Conservation (phyloP, 78 protist genomes). For the Tieghemostelium lacteum region DNA sequence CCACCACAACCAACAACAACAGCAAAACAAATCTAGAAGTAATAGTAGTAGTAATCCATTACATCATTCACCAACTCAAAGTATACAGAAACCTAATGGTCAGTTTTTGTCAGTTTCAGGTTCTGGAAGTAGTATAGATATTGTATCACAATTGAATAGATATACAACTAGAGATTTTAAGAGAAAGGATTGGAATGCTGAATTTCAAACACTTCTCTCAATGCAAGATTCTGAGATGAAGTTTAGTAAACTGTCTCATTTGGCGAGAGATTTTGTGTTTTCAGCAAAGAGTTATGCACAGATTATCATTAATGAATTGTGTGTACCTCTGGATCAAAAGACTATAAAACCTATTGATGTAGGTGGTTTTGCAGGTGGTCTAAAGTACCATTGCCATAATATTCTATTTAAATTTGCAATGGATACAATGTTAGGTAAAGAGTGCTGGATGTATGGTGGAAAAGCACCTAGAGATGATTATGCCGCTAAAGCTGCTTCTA, state of each 20-base stretch:
- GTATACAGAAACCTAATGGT: background rate
- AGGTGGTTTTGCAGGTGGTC: constrained; percentile 83
- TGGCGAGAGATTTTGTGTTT: constrained; percentile 82
- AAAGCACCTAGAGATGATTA: constrained; percentile 52
- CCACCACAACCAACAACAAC: background rate
- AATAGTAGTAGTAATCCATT: background rate
- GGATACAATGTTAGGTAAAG: constrained; percentile 60
- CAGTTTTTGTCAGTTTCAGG: background rate
- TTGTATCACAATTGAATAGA: constrained; percentile 56
- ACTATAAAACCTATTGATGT: constrained; percentile 69
- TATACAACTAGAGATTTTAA: constrained; percentile 40
- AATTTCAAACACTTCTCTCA: constrained; percentile 46
- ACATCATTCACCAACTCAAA: background rate
- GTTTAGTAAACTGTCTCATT: constrained; percentile 63
- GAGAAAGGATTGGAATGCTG: constrained; percentile 64
- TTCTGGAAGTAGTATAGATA: background rate
- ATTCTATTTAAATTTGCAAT: constrained; percentile 76
- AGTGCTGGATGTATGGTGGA: constrained; percentile 85
- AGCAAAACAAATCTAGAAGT: background rate
- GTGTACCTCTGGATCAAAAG: constrained; percentile 76
- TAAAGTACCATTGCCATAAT: constrained; percentile 68
- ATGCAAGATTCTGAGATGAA: constrained; percentile 55
- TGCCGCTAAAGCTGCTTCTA: constrained; percentile 81
- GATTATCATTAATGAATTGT: constrained; percentile 77
- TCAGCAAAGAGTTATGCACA: constrained; percentile 71